Percentiles rank a stretch among this genome's conserved stretches.
Evolutionary conservation across 2,329 filamentous ascomycete genomes (phyloP).

Genomic region (Stachybotrys elegans): DNA sequence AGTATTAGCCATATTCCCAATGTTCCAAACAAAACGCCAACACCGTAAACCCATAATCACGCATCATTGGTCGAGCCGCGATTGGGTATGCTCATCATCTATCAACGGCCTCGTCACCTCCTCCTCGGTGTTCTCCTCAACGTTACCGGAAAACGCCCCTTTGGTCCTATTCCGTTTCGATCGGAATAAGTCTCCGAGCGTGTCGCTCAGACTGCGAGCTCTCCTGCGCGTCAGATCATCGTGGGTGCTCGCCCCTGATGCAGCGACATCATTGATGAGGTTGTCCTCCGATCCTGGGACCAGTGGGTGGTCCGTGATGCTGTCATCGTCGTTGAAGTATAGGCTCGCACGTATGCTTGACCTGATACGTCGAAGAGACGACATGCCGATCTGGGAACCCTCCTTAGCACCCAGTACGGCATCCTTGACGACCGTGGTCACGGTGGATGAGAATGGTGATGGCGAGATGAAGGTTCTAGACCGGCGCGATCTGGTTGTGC

Average conservation of each 20-base stretch:
- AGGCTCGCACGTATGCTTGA: constrained; percentile 49
- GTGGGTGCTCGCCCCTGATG: constrained; percentile 9
- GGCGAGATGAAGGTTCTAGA: constrained; percentile 51
- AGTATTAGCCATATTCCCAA: no score
- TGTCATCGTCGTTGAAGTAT: constrained; percentile 44
- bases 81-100: no score
- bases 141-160: constrained; percentile 14
- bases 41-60: no score
- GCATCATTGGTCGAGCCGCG: no score
- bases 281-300: constrained; percentile 20
- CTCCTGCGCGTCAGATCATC: constrained; percentile 19
- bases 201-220: constrained; percentile 36
- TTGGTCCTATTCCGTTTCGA: constrained; percentile 25
- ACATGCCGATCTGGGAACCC: constrained; percentile 31
- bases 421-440: constrained; percentile 53
- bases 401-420: constrained; percentile 44
- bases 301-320: constrained; percentile 14
- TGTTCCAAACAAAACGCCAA: no score
- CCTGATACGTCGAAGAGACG: constrained; percentile 41
- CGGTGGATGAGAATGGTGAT: constrained; percentile 54
- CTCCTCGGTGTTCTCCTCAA: constrained; percentile 13
- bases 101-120: constrained; percentile 1
- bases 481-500: constrained; percentile 22
- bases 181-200: constrained; percentile 34
- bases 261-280: constrained; percentile 13